Evolutionary conservation across 2,329 filamentous ascomycete species (phyloP), one percentile per base, ranked within the genome.

Genomic region (Phialemoniopsis sp.): DNA sequence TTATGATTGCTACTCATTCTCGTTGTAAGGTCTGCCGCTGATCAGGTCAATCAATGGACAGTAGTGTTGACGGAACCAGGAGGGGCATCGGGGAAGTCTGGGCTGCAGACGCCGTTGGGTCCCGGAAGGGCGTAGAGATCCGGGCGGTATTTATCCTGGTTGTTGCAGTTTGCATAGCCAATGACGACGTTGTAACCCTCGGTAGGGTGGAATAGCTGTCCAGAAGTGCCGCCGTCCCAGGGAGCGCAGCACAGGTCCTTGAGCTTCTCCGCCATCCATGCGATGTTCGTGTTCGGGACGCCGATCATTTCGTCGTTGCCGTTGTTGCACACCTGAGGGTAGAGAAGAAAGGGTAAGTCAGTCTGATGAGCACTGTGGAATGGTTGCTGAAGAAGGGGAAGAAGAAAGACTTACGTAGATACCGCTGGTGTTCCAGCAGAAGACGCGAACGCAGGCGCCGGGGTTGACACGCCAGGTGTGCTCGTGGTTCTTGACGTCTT

Each of bases 121-220:
- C 21, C 21, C 21, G 21, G 21, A 10, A 6, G 10, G 21, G 10
- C 21, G 21, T 26, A 26, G 21, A 6, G 21, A 10, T 26, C 21
- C 6, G 21, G 21, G 6, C 6, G 6, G 21, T 26, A 26, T 6
- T 10, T 26, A 10, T 10, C 21, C 21, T 30, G 36, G 35, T 49
- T 45, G 3, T 37, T 34, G 34, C 47, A 49, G 43, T 49, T 49
- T n/a, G 45, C 45, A 21, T 49, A 49, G 16, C 36, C 47, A 10
- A 47, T 40, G 2, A 49, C 38, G 1, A 36, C 33, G 39, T 47
- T 47, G 43, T 42, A 49, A 3, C 16, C 14, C 2, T 29, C 37
- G 4, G 39, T 38, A 5, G 47, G 47, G 14, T 49, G 42, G 37
- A 49, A 49, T 1, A 49, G 18, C 37, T 49, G 47, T 1, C 37